These are phyloP conservation scores for Athelia sp. DNA, from an alignment of 1,284 basidiomycete genomes.

Conservation along the genomic window DNA sequence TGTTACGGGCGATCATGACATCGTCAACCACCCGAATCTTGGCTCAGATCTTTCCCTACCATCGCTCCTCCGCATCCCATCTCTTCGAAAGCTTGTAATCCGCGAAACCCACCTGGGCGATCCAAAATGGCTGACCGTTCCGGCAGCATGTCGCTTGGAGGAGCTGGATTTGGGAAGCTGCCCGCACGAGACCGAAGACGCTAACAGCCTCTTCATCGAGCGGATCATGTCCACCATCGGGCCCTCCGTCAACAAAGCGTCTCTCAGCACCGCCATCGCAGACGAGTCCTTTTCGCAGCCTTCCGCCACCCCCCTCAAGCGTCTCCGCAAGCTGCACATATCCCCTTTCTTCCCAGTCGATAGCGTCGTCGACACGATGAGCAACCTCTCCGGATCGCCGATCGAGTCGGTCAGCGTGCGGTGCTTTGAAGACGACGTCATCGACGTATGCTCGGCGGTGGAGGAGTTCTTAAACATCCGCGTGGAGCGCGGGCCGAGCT, in stretches of 20 bases:
- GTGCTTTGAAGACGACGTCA: conserved; percentile 56
- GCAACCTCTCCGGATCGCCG: conserved; percentile 52
- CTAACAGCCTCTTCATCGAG: conserved; percentile 49
- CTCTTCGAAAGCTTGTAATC: conserved; percentile 56
- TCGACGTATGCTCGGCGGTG: conserved; percentile 50
- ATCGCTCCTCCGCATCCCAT: conserved; percentile 55
- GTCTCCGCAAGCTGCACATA: conserved; percentile 51
- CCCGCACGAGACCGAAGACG: conserved; percentile 47
- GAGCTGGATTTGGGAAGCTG: conserved; percentile 58
- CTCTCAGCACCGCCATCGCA: conserved; percentile 46
- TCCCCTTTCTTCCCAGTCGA: conserved; percentile 59
- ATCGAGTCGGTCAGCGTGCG: conserved; percentile 53
- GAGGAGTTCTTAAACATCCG: conserved; percentile 51
- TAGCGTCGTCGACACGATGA: conserved; percentile 52
- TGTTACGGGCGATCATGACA: conserved; percentile 50
- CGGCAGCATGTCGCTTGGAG: conserved; percentile 45
- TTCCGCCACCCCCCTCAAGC: conserved; percentile 42
- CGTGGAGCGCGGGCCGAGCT: conserved; percentile 39
- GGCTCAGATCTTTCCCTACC: conserved; percentile 58
- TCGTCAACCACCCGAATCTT: conserved; percentile 52
- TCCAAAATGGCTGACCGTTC: conserved; percentile 44
- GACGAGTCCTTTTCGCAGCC: conserved; percentile 40
- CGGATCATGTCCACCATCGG: conserved; percentile 56
- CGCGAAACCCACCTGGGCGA: conserved; percentile 69
- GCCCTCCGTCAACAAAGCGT: conserved; percentile 46